phyloP scores from a whole-genome alignment of 192 early-diverging fungal species.

The Spizellomyces sp. region DNA sequence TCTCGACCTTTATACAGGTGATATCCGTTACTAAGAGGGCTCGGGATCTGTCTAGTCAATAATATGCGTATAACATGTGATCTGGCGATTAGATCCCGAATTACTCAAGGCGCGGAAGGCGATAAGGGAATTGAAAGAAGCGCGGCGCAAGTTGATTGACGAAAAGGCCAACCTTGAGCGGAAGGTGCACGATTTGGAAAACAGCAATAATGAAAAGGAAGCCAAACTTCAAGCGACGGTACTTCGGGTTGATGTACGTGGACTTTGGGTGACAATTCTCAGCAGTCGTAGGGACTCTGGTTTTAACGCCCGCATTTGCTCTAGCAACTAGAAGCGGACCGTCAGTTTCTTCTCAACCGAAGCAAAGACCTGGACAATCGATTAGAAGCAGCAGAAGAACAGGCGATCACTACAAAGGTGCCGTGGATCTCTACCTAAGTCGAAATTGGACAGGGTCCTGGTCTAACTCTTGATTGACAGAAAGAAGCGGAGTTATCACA shows the following conservation, averaged over 20 bases:
- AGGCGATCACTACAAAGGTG: background rate
- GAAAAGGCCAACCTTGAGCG: constrained; percentile 24
- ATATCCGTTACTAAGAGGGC: background rate
- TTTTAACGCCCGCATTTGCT: background rate
- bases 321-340: constrained; percentile 61
- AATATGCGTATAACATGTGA: background rate
- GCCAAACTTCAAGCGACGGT: constrained; percentile 5
- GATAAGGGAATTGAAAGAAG: constrained; percentile 17
- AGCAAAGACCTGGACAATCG: constrained; percentile 45
- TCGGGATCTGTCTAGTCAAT: background rate
- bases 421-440: background rate
- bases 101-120: constrained; percentile 20
- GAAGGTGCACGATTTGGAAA: constrained; percentile 19
- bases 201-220: constrained; percentile 21
- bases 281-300: background rate
- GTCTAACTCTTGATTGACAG: background rate
- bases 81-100: constrained; percentile 2
- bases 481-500: constrained; percentile 22
- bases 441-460: background rate
- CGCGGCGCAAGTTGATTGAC: constrained; percentile 26
- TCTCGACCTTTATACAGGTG: constrained; percentile 18
- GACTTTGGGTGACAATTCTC: background rate
- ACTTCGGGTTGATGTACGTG: constrained; percentile 12
- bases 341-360: constrained; percentile 58
- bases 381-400: constrained; percentile 31